Percentiles rank a stretch among this genome's conserved stretches.
Evolutionary conservation across 768 basidiomycete genomes (phyloP).

Genomic region (Hortiboletus flavorubellus): DNA sequence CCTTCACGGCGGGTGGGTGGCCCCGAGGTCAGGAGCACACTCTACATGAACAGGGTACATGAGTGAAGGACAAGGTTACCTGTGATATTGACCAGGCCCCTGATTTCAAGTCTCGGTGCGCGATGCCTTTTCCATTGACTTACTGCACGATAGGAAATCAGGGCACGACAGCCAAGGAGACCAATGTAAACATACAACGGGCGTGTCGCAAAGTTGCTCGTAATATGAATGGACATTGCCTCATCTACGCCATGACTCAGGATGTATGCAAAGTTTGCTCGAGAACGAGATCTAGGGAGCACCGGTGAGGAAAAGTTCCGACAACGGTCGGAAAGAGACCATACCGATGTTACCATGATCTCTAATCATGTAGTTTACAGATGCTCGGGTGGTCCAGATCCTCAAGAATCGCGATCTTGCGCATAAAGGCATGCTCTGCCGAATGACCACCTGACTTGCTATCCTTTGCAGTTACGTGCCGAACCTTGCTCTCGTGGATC

Average conservation of each 20-base stretch:
- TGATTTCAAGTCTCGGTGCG: constrained; percentile 94
- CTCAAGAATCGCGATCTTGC: constrained; percentile 80
- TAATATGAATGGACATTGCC: constrained; percentile 59
- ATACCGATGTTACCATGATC: constrained; percentile 61
- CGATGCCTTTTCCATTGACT: constrained; percentile 70
- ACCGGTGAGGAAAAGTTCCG: constrained; percentile 23
- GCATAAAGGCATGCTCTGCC: constrained; percentile 44
- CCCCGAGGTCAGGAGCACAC: constrained; percentile 78
- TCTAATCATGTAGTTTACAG: constrained; percentile 70
- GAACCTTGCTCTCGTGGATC: constrained; percentile 55
- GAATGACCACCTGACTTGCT: constrained; percentile 28
- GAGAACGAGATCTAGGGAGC: constrained; percentile 64
- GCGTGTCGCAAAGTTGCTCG: constrained; percentile 79
- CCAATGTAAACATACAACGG: constrained; percentile 49
- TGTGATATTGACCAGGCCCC: constrained; percentile 42
- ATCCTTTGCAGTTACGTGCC: constrained; percentile 34
- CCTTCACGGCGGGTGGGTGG: constrained; percentile 70
- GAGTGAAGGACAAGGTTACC: constrained; percentile 3
- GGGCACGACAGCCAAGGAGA: not conserved
- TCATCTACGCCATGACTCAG: constrained; percentile 40
- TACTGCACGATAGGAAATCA: constrained; percentile 38
- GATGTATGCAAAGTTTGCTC: constrained; percentile 37
- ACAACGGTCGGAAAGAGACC: constrained; percentile 15
- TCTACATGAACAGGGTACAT: constrained; percentile 39
- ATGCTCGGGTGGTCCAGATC: constrained; percentile 78